Percentiles rank a stretch among this genome's conserved stretches.
Conservation (phyloP, 163 green algal genomes). For the Picocystis sp. region DNA sequence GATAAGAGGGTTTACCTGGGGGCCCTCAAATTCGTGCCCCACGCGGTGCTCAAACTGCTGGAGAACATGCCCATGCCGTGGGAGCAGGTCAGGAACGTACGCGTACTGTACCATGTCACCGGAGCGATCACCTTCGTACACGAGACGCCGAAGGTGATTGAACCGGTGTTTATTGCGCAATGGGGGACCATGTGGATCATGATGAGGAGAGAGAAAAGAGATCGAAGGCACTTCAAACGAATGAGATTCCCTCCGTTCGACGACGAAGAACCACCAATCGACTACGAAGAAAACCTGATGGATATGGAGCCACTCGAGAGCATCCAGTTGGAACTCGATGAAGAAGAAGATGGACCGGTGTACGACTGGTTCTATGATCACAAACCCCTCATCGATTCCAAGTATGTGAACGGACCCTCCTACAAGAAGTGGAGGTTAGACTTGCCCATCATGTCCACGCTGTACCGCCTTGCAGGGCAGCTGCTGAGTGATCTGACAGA, state of each 20-base stretch:
- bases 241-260: constrained; percentile 99
- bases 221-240: constrained; percentile 98
- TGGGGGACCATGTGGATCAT: constrained; percentile 54
- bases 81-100: constrained; percentile 89
- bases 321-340: constrained; percentile 94
- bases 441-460: constrained; percentile 81
- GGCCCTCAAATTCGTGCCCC: constrained; percentile 97
- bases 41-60: constrained; percentile 98
- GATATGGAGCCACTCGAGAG: constrained; percentile 87
- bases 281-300: constrained; percentile 96
- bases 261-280: constrained; percentile 90
- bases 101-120: constrained; percentile 96
- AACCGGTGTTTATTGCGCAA: constrained; percentile 92
- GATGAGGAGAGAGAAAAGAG: constrained; percentile 97
- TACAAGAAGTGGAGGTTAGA: constrained; percentile 89
- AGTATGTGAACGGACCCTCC: constrained; percentile 40
- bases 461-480: constrained; percentile 69
- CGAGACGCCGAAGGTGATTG: constrained; percentile 90
- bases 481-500: constrained; percentile 91
- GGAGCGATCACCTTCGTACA: constrained; percentile 99
- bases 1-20: constrained; percentile 99
- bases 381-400: constrained; percentile 68
- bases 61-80: constrained; percentile 99
- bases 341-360: constrained; percentile 86
- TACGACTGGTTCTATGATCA: constrained; percentile 92